A percentile compares a stretch with the other conserved stretches of the same genome.
phyloP scores from a whole-genome alignment of 148 eudicot genomes.

The Camellia japonica region DNA sequence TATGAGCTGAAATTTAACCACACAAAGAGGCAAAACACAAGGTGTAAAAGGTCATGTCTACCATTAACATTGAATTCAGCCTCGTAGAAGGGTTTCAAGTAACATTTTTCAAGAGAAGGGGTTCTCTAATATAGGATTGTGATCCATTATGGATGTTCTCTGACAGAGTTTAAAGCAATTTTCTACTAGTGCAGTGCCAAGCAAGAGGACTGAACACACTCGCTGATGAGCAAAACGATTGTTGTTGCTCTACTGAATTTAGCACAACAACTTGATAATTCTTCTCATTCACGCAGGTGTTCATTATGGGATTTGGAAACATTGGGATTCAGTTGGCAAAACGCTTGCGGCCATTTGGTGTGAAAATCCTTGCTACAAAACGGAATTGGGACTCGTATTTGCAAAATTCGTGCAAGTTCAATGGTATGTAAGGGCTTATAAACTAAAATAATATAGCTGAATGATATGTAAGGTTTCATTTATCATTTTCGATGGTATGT shows the following conservation, averaged over 20 bases:
- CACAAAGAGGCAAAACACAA: neutral
- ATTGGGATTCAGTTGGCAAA: constrained; percentile 84
- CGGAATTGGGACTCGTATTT: constrained; percentile 62
- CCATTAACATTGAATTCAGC: neutral
- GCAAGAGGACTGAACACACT: neutral
- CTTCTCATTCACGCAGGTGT: constrained; percentile 48
- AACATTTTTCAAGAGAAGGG: neutral
- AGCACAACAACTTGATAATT: neutral
- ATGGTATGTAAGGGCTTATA: constrained; percentile 35
- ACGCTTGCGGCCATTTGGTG: constrained; percentile 90
- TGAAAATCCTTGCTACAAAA: constrained; percentile 84
- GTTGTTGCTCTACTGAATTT: neutral
- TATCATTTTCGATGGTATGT: constrained; percentile 4
- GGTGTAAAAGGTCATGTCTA: neutral
- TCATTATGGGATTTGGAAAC: constrained; percentile 85
- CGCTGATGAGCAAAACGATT: constrained; percentile 3
- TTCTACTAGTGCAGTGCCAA: neutral
- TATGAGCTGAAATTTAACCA: neutral
- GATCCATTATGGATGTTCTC: neutral
- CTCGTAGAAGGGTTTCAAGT: neutral
- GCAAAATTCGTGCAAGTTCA: constrained; percentile 20
- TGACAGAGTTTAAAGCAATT: neutral
- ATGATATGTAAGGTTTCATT: constrained; percentile 4
- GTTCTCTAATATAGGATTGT: neutral
- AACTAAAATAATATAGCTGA: neutral